phyloP scores from a whole-genome alignment of 2,329 filamentous ascomycete species.

The Thielaviopsis euricoi region DNA sequence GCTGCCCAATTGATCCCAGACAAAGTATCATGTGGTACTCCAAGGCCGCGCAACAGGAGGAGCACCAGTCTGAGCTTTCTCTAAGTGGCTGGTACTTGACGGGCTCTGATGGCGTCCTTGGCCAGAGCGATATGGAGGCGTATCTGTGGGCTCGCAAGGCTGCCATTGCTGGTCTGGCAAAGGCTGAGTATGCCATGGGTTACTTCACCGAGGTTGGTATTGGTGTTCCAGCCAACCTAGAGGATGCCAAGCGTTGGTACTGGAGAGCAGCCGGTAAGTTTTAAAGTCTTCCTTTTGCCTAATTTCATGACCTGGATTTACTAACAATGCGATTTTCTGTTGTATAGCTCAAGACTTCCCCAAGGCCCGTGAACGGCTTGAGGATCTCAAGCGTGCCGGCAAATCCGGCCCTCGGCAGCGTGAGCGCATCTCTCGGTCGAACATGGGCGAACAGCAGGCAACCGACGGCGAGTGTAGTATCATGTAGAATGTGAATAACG shows the following conservation, averaged over 20 bases:
- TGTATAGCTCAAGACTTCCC: conserved; percentile 73
- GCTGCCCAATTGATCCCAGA: conserved; percentile 66
- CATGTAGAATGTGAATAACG: conserved; percentile 12
- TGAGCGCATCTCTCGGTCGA: conserved; percentile 66
- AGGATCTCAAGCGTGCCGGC: conserved; percentile 74
- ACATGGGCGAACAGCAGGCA: conserved; percentile 49
- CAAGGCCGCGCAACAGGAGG: conserved; percentile 74
- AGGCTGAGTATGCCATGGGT: conserved; percentile 87
- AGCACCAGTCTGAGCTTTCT: conserved; percentile 80
- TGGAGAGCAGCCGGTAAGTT: conserved; percentile 86
- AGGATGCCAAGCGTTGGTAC: conserved; percentile 97
- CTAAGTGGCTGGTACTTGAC: conserved; percentile 91
- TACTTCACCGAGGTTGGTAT: conserved; percentile 96
- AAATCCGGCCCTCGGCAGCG: conserved; percentile 55
- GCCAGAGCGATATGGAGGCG: conserved; percentile 87
- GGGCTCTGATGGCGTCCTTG: conserved; percentile 69
- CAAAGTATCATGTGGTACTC: conserved; percentile 90
- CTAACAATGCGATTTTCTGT: conserved; percentile 16
- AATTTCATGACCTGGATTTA: neutral
- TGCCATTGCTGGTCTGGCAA: conserved; percentile 69
- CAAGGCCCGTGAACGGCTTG: conserved; percentile 80
- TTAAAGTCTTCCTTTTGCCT: neutral
- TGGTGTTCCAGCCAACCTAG: conserved; percentile 66
- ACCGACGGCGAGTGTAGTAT: conserved; percentile 11
- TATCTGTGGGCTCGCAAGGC: conserved; percentile 96